Percentiles rank a stretch among this genome's conserved stretches.
Evolutionary conservation across 768 basidiomycete species (phyloP).

Genomic region (Trametes villosa): DNA sequence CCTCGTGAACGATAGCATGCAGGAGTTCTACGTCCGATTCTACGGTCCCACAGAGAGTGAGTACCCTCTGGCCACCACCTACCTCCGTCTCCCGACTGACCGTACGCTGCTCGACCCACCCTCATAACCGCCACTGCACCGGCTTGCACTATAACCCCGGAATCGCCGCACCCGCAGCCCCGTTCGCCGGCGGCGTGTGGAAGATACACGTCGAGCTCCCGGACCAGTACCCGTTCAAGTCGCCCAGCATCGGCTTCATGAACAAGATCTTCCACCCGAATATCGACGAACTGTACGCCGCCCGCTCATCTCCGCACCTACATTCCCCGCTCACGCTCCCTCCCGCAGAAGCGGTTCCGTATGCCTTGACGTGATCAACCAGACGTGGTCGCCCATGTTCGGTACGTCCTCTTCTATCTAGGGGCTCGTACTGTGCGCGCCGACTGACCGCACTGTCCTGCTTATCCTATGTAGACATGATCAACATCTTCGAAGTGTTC

Average conservation of each 20-base stretch:
- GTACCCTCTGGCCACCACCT: background rate
- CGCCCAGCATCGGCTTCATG: slow-evolving; percentile 99
- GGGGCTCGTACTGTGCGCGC: background rate
- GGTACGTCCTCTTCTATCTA: slow-evolving; percentile 55
- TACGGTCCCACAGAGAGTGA: slow-evolving; percentile 92
- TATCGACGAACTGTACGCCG: slow-evolving; percentile 92
- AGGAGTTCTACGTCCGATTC: slow-evolving; percentile 98
- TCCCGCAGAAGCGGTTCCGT: slow-evolving; percentile 88
- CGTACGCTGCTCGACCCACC: background rate
- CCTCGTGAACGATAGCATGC: slow-evolving; percentile 97
- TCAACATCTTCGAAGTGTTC: slow-evolving; percentile 99
- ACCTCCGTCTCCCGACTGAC: background rate
- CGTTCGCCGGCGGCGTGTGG: slow-evolving; percentile 98
- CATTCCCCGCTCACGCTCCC: slow-evolving; percentile 4
- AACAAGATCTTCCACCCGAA: slow-evolving; percentile 99
- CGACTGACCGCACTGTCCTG: background rate
- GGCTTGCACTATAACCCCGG: background rate
- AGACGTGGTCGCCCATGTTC: slow-evolving; percentile 99
- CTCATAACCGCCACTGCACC: background rate
- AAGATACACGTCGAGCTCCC: slow-evolving; percentile 99
- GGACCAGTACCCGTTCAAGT: slow-evolving; percentile 98
- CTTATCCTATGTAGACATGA: slow-evolving; percentile 76
- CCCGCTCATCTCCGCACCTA: slow-evolving; percentile 10
- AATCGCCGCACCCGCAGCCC: slow-evolving; percentile 56
- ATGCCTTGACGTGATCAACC: slow-evolving; percentile 98